Percentiles rank a stretch among this genome's conserved stretches.
Evolutionary conservation across 148 eudicot genomes (phyloP).

Genomic region (Chenopodium album): DNA sequence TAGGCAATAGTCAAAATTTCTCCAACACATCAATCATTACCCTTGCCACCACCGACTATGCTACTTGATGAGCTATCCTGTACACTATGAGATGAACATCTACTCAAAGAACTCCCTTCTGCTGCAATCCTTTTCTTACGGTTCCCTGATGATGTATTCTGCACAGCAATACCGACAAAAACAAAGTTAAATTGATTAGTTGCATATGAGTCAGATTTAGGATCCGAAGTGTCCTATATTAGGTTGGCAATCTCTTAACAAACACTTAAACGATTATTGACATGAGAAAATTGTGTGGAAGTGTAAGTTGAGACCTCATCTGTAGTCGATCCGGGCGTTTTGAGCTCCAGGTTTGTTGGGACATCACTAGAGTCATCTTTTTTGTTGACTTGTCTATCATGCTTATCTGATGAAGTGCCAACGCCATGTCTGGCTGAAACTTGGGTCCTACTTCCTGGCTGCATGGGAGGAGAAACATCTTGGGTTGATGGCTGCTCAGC

Average conservation of each 20-base stretch:
- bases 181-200: background rate
- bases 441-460: conserved; percentile 42
- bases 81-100: conserved; percentile 32
- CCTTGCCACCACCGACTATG: conserved; percentile 28
- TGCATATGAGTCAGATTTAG: background rate
- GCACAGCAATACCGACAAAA: background rate
- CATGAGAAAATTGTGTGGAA: background rate
- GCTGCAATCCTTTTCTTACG: conserved; percentile 19
- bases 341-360: conserved; percentile 66
- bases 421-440: conserved; percentile 41
- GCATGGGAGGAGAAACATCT: conserved; percentile 36
- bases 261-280: background rate
- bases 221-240: background rate
- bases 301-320: conserved; percentile 47
- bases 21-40: conserved; percentile 15
- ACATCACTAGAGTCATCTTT: conserved; percentile 56
- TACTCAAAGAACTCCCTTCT: conserved; percentile 30
- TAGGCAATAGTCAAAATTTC: no score
- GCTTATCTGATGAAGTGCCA: conserved; percentile 37
- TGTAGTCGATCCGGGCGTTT: conserved; percentile 62
- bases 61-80: conserved; percentile 38
- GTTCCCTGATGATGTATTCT: conserved; percentile 16
- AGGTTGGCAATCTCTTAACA: background rate
- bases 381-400: conserved; percentile 37
- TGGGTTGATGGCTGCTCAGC: conserved; percentile 56